Evolutionary conservation across 148 eudicot species (phyloP).

Genomic region (Diospyros lotus): DNA sequence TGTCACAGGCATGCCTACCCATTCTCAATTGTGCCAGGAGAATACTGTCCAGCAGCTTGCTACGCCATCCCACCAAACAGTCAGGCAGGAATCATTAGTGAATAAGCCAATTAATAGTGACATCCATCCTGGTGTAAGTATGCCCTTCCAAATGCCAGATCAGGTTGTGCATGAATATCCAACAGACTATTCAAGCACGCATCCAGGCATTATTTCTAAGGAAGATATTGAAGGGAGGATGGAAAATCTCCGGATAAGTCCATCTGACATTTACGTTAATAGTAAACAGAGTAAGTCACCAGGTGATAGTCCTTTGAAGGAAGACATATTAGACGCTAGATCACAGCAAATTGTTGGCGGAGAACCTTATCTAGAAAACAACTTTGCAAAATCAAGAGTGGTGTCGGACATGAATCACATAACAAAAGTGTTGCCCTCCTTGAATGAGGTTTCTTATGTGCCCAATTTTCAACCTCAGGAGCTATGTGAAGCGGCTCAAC

Average conservation of each 20-base stretch:
- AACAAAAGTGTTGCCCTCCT: slow-evolving; percentile 25
- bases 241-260: slow-evolving; percentile 43
- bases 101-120: slow-evolving; percentile 37
- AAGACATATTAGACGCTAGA: slow-evolving; percentile 28
- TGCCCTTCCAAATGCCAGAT: slow-evolving; percentile 32
- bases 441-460: slow-evolving; percentile 24
- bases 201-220: slow-evolving; percentile 22
- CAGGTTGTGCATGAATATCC: slow-evolving; percentile 33
- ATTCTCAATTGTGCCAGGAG: slow-evolving; percentile 34
- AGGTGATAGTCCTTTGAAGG: slow-evolving; percentile 31
- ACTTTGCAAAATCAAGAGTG: slow-evolving; percentile 12
- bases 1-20: slow-evolving; percentile 23
- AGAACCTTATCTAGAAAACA: slow-evolving; percentile 14
- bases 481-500: slow-evolving; percentile 29
- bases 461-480: slow-evolving; percentile 27
- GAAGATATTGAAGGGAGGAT: slow-evolving; percentile 49
- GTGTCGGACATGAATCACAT: slow-evolving; percentile 21
- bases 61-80: slow-evolving; percentile 35
- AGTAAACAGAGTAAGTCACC: slow-evolving; percentile 35
- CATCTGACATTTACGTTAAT: slow-evolving; percentile 28
- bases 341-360: slow-evolving; percentile 17
- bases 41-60: slow-evolving; percentile 33
- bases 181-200: slow-evolving; percentile 30
- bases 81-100: slow-evolving; percentile 31
- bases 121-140: slow-evolving; percentile 25